Evolutionary conservation across 2,329 filamentous ascomycete species (phyloP).

Genomic region (Fusarium nelsonii): DNA sequence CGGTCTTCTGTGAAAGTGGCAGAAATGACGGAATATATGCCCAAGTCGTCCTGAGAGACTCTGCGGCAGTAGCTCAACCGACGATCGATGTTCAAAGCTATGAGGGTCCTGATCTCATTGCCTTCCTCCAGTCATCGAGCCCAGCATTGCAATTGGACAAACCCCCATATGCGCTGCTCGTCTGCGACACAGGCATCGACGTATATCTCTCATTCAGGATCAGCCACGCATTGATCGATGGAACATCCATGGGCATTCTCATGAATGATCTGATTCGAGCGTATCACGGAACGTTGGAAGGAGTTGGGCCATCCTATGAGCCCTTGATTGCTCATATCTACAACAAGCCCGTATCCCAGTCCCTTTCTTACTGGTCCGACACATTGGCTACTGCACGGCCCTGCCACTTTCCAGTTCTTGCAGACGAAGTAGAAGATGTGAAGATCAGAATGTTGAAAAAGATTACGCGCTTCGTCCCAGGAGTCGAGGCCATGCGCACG

Average conservation of each 20-base stretch:
- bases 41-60: background rate
- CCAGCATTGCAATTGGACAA: background rate
- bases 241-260: background rate
- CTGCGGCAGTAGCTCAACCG: background rate
- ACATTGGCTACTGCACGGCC: background rate
- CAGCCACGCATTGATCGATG: conserved; percentile 1
- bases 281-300: background rate
- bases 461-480: background rate
- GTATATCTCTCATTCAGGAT: background rate
- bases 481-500: background rate
- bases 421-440: background rate
- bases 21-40: conserved; percentile 2
- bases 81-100: background rate
- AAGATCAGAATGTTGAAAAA: background rate
- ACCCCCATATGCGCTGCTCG: background rate
- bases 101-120: background rate
- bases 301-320: background rate
- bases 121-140: background rate
- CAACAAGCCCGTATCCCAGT: background rate
- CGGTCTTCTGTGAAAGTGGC: background rate
- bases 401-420: background rate
- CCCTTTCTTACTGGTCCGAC: conserved; percentile 1
- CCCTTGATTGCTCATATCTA: background rate
- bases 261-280: background rate
- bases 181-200: background rate